phyloP scores from a whole-genome alignment of 345 rosid genomes.

The Sapria himalayana region DNA sequence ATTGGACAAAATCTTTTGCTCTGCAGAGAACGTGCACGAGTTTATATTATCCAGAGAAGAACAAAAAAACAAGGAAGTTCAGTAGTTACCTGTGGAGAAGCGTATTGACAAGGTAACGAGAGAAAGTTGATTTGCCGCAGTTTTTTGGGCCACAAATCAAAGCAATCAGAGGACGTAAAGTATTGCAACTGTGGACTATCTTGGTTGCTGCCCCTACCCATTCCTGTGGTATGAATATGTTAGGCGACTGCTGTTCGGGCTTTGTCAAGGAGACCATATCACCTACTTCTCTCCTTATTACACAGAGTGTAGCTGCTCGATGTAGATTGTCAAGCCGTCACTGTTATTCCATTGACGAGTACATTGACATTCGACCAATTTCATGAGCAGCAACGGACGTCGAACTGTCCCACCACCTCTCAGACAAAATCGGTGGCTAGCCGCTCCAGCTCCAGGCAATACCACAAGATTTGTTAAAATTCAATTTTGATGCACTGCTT shows the following conservation, averaged over 20 bases:
- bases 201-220: conserved; percentile 57
- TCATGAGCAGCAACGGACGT: no score
- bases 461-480: no score
- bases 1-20: neutral
- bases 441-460: no score
- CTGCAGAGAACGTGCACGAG: no score
- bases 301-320: no score
- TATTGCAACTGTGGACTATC: conserved; percentile 23
- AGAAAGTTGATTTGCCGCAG: conserved; percentile 76
- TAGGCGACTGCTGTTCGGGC: conserved; percentile 20
- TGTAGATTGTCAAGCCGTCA: no score
- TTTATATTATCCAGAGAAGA: neutral
- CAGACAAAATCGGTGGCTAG: no score
- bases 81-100: conserved; percentile 61
- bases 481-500: no score
- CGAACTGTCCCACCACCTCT: no score
- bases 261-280: conserved; percentile 17
- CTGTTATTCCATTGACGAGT: no score
- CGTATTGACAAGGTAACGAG: conserved; percentile 51
- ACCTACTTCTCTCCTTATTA: no score
- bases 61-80: neutral
- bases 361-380: no score
- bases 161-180: conserved; percentile 29
- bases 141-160: conserved; percentile 66
- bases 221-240: conserved; percentile 29